A percentile compares a stretch with the other conserved stretches of the same genome.
phyloP scores from a whole-genome alignment of 2,329 filamentous ascomycete genomes.

The Stagonosporopsis rhizophila region DNA sequence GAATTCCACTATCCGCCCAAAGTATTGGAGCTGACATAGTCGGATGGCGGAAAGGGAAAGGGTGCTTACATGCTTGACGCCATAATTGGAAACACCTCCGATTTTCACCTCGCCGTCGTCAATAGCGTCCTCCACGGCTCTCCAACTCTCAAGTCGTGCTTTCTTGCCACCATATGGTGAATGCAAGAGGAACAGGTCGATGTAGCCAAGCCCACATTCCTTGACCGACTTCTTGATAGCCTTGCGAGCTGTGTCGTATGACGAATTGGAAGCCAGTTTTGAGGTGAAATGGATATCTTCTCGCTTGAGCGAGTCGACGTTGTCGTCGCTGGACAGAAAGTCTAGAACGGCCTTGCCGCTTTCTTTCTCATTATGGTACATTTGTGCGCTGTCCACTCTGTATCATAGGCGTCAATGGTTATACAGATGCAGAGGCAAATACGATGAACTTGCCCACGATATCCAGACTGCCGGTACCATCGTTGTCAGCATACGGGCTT shows the following conservation, averaged over 20 bases:
- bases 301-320: slow-evolving; percentile 62
- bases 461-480: slow-evolving; percentile 51
- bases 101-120: slow-evolving; percentile 72
- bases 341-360: slow-evolving; percentile 69
- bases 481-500: slow-evolving; percentile 12
- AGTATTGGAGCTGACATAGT: slow-evolving; percentile 4
- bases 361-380: slow-evolving; percentile 74
- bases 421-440: slow-evolving; percentile 18
- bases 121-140: slow-evolving; percentile 77
- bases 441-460: slow-evolving; percentile 49
- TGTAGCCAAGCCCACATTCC: slow-evolving; percentile 72
- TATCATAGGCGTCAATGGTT: slow-evolving; percentile 30
- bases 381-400: slow-evolving; percentile 66
- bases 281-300: slow-evolving; percentile 81
- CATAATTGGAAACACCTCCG: slow-evolving; percentile 81
- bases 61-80: slow-evolving; percentile 70
- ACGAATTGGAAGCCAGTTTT: slow-evolving; percentile 73
- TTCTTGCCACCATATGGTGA: slow-evolving; percentile 77
- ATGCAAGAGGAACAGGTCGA: slow-evolving; percentile 82
- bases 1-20: slow-evolving; percentile 9
- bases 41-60: slow-evolving; percentile 2
- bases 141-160: slow-evolving; percentile 75
- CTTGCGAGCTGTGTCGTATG: slow-evolving; percentile 71
- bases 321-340: slow-evolving; percentile 60
- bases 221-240: slow-evolving; percentile 72